These are phyloP conservation scores for Pterulicium gracile DNA, from an alignment of 1,284 basidiomycete genomes.

Conservation along the genomic window DNA sequence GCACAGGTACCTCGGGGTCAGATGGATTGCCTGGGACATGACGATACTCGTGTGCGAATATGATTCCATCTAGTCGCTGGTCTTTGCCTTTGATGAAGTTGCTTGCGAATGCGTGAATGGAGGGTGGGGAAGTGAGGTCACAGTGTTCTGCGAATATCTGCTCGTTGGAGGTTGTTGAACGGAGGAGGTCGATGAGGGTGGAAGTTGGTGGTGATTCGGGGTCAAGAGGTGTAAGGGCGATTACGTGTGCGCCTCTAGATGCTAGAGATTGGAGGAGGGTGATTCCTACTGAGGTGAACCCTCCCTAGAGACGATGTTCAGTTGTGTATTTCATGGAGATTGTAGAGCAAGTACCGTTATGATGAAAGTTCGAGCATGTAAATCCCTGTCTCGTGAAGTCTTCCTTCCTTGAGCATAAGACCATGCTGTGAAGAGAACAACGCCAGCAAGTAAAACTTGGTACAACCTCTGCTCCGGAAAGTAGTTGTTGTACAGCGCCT, in stretches of 20 bases:
- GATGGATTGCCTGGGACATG: conserved; percentile 30
- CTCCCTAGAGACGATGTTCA: conserved; percentile 36
- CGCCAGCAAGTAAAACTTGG: conserved; percentile 11
- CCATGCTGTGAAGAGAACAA: conserved; percentile 20
- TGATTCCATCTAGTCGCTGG: conserved; percentile 55
- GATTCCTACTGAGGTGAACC: conserved; percentile 60
- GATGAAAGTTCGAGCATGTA: conserved; percentile 34
- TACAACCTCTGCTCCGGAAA: conserved; percentile 3
- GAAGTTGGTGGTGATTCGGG: conserved; percentile 41
- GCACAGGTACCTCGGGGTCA: conserved; percentile 18
- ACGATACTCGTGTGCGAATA: conserved; percentile 65
- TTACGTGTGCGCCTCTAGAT: conserved; percentile 61
- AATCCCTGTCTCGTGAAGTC: conserved; percentile 32
- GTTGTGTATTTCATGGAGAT: conserved; percentile 1
- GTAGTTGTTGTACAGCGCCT: background rate
- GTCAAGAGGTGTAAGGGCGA: conserved; percentile 52
- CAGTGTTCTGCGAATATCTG: conserved; percentile 68
- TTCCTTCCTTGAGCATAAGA: conserved; percentile 30
- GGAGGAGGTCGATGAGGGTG: conserved; percentile 52
- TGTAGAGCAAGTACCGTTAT: conserved; percentile 23
- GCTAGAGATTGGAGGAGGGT: conserved; percentile 56
- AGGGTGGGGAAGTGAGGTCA: conserved; percentile 49
- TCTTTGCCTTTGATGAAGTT: conserved; percentile 53
- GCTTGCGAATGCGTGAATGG: conserved; percentile 57
- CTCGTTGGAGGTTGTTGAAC: conserved; percentile 58